Evolutionary conservation across 1,139 yeast genomes (phyloP).

Genomic region (Suhomyces bokatorum): DNA sequence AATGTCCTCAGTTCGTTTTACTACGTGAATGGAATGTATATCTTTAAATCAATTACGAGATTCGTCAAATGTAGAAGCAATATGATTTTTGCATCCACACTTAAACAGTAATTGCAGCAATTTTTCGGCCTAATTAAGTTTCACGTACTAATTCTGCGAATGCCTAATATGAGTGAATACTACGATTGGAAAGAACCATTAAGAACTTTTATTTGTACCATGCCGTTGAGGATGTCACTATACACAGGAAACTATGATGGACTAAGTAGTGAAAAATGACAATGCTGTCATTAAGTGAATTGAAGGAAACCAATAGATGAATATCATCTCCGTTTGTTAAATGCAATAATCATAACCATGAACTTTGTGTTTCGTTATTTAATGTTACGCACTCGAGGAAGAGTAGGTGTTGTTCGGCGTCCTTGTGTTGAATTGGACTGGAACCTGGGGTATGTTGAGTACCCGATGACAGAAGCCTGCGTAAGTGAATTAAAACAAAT

Average conservation of each 20-base stretch:
- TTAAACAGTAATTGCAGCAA: too few species aligned
- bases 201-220: slow-evolving; percentile 18
- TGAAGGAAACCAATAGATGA: slow-evolving; percentile 15
- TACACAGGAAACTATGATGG: slow-evolving; percentile 27
- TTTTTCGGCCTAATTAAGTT: too few species aligned
- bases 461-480: slow-evolving; percentile 27
- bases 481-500: slow-evolving; percentile 25
- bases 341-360: slow-evolving; percentile 20
- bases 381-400: slow-evolving; percentile 16
- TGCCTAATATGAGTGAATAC: too few species aligned
- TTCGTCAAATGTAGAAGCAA: too few species aligned
- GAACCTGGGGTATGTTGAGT: slow-evolving; percentile 29
- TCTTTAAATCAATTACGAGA: background rate
- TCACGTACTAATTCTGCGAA: too few species aligned
- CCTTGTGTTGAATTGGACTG: slow-evolving; percentile 17
- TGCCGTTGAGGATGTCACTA: slow-evolving; percentile 36
- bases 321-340: slow-evolving; percentile 10
- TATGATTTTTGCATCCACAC: too few species aligned
- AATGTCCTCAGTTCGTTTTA: background rate
- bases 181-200: too few species aligned
- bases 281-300: slow-evolving; percentile 27
- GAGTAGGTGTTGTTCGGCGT: slow-evolving; percentile 7
- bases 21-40: background rate
- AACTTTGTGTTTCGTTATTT: slow-evolving; percentile 17
- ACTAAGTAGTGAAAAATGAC: slow-evolving; percentile 9